phyloP scores from a whole-genome alignment of 139 green algal species.

The Chlamydomonas asymmetrica region DNA sequence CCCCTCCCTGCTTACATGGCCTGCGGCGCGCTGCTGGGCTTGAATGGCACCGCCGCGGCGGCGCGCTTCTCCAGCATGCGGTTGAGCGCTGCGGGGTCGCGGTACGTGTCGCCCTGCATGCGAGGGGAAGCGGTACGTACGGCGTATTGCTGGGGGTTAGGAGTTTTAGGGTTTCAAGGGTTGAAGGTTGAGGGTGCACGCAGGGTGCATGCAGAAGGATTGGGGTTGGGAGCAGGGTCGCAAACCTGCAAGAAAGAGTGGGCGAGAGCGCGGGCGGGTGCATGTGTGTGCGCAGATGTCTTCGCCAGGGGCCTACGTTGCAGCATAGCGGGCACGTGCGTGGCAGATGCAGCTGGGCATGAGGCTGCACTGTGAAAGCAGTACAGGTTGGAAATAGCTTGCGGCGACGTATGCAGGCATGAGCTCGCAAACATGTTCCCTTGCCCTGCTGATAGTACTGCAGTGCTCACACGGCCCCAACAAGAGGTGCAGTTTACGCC shows the following conservation, averaged over 20 bases:
- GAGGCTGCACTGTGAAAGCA: too few relatives aligned
- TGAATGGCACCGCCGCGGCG: too few relatives aligned
- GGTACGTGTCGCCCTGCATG: not conserved
- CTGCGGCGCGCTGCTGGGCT: too few relatives aligned
- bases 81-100: not conserved
- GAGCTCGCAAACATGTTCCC: not conserved
- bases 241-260: not conserved
- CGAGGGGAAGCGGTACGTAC: not conserved
- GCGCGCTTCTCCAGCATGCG: not conserved
- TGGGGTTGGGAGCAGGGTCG: not conserved
- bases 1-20: too few relatives aligned
- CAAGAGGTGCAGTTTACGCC: not conserved
- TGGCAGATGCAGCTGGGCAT: too few relatives aligned
- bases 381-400: too few relatives aligned
- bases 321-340: too few relatives aligned
- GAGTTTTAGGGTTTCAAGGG: not conserved
- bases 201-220: not conserved
- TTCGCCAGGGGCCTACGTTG: too few relatives aligned
- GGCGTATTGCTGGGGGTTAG: not conserved
- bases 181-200: not conserved
- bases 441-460: not conserved
- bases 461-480: not conserved
- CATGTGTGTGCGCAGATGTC: too few relatives aligned
- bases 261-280: not conserved
- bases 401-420: not conserved